Conservation (phyloP, 345 rosid genomes). For the Barbarea vulgaris region DNA sequence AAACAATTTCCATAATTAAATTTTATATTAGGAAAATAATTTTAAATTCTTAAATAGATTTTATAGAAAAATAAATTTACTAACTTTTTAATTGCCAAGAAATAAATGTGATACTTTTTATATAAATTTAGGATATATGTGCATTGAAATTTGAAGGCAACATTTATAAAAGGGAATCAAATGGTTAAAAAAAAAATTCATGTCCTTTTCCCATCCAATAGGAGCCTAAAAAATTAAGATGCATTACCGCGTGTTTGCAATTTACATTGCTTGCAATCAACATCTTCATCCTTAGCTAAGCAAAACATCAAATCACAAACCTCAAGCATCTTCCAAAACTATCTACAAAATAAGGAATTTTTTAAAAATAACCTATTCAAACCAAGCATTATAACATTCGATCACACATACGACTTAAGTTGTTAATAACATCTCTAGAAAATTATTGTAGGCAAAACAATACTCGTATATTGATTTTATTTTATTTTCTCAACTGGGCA, state of each 20-base stretch:
- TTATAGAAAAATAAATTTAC: neutral
- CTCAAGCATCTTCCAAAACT: slow-evolving; percentile 22
- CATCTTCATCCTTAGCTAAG: slow-evolving; percentile 9
- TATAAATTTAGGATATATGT: neutral
- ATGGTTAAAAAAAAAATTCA: neutral
- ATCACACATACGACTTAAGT: neutral
- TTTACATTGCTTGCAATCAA: slow-evolving; percentile 36
- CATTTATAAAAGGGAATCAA: neutral
- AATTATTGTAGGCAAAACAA: neutral
- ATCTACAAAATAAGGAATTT: slow-evolving; percentile 10
- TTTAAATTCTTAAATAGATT: neutral
- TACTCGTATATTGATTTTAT: neutral
- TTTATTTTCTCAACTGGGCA: neutral
- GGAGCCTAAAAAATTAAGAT: neutral
- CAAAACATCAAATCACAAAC: slow-evolving; percentile 34
- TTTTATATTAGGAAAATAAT: neutral
- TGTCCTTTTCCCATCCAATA: neutral
- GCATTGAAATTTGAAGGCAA: slow-evolving; percentile 5
- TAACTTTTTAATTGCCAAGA: neutral
- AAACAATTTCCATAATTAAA: neutral
- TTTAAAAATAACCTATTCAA: neutral
- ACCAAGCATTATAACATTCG: slow-evolving; percentile 13
- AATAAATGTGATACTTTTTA: neutral
- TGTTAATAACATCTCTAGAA: neutral
- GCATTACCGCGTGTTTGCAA: slow-evolving; percentile 12